phyloP scores from a whole-genome alignment of 441 rosid species.

The Melastoma candidum region DNA sequence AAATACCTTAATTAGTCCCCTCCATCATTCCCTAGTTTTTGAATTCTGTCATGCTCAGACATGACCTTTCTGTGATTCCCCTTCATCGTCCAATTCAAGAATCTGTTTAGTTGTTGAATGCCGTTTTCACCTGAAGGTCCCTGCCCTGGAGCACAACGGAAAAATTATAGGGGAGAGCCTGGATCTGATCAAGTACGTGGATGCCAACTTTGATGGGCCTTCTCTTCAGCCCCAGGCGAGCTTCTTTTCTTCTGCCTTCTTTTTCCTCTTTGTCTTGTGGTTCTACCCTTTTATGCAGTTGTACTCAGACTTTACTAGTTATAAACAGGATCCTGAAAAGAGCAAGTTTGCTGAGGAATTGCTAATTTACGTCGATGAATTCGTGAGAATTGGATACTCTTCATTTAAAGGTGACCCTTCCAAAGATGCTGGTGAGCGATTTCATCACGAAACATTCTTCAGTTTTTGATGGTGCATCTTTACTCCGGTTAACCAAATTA shows the following conservation, averaged over 20 bases:
- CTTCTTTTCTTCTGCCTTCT: background rate
- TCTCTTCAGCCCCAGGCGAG: slow-evolving; percentile 59
- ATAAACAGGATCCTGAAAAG: slow-evolving; percentile 60
- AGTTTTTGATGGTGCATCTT: background rate
- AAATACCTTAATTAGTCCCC: background rate
- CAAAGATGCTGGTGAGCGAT: slow-evolving; percentile 46
- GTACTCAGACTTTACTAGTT: background rate
- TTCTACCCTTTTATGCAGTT: background rate
- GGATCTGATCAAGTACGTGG: slow-evolving; percentile 70
- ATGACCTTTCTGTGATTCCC: background rate
- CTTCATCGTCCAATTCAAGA: background rate
- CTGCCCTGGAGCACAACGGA: slow-evolving; percentile 81
- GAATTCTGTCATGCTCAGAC: background rate
- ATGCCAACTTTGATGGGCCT: slow-evolving; percentile 73
- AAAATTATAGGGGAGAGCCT: slow-evolving; percentile 79
- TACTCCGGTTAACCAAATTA: background rate
- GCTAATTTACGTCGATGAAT: slow-evolving; percentile 42
- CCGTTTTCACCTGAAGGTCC: slow-evolving; percentile 35
- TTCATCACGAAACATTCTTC: slow-evolving; percentile 4
- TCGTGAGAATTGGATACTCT: slow-evolving; percentile 22
- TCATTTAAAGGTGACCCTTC: slow-evolving; percentile 53
- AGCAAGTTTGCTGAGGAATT: slow-evolving; percentile 58
- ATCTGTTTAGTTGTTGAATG: background rate
- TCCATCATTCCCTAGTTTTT: slow-evolving; percentile 1
- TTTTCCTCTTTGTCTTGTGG: background rate